Conservation (phyloP, 371 early-diverging fungal species). For the Mortierella sp. region DNA sequence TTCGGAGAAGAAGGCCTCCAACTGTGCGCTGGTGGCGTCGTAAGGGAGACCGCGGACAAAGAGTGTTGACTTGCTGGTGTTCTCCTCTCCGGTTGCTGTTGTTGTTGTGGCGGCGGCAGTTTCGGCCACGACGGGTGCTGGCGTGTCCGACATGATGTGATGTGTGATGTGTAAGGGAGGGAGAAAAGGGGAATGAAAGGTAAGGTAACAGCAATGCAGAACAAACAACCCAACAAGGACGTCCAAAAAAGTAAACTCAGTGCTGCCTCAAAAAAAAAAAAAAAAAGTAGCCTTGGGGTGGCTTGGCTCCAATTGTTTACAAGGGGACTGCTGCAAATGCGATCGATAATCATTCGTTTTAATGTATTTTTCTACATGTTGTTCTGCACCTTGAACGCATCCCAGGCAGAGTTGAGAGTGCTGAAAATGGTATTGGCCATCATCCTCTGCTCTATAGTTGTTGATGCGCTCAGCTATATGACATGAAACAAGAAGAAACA, state of each 20-base stretch:
- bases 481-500: neutral
- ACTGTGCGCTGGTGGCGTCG: slow-evolving; percentile 80
- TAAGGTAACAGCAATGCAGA: slow-evolving; percentile 1
- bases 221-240: neutral
- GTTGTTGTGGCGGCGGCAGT: slow-evolving; percentile 22
- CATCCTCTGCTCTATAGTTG: slow-evolving; percentile 86
- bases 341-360: neutral
- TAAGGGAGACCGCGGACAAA: slow-evolving; percentile 92
- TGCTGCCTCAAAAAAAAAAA: slow-evolving; percentile 21
- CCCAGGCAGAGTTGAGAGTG: slow-evolving; percentile 96
- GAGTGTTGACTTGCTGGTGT: slow-evolving; percentile 71
- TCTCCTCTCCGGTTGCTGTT: slow-evolving; percentile 26
- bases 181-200: neutral
- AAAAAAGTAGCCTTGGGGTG: slow-evolving; percentile 8
- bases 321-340: neutral
- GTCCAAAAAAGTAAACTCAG: neutral
- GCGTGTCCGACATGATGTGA: slow-evolving; percentile 41
- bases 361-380: slow-evolving; percentile 57
- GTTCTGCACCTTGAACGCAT: slow-evolving; percentile 86
- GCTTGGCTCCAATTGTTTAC: slow-evolving; percentile 4
- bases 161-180: neutral
- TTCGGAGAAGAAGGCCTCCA: slow-evolving; percentile 91
- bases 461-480: slow-evolving; percentile 63
- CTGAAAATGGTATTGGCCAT: slow-evolving; percentile 92
- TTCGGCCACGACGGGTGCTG: slow-evolving; percentile 31